These are phyloP conservation scores for Dictyostelium brefeldianum DNA, from an alignment of 78 protist genomes.

Conservation along the genomic window DNA sequence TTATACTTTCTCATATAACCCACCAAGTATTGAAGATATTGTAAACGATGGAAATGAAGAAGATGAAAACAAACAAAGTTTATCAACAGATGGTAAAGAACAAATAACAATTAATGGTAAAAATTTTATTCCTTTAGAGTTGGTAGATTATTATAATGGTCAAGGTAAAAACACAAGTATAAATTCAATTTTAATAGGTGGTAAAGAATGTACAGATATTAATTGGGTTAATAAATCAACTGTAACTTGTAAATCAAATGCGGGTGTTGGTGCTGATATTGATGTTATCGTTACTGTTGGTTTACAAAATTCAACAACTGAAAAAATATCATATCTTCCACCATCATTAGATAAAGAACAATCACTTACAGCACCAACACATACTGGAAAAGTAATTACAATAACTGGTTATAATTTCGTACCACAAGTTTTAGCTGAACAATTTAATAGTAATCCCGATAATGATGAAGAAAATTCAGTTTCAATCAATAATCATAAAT, in stretches of 20 bases:
- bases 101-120: constrained; percentile 13
- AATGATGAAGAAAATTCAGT: neutral
- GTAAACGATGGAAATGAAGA: no score
- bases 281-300: neutral
- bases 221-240: neutral
- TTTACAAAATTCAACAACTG: neutral
- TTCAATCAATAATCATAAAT: neutral
- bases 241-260: neutral
- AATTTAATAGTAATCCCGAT: neutral
- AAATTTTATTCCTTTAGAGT: constrained; percentile 29
- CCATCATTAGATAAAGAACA: no score
- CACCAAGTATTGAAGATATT: no score
- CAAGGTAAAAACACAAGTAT: neutral
- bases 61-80: neutral
- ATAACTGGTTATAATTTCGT: constrained; percentile 44
- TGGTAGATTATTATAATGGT: neutral
- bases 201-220: neutral
- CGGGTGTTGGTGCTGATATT: neutral
- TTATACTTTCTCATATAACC: constrained; percentile 21
- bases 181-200: neutral
- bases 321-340: neutral
- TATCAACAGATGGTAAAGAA: constrained; percentile 22
- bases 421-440: neutral
- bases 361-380: neutral
- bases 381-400: neutral